Base-by-base conservation (phyloP, 345 rosid species). In the Rhizophora mangle region DNA sequence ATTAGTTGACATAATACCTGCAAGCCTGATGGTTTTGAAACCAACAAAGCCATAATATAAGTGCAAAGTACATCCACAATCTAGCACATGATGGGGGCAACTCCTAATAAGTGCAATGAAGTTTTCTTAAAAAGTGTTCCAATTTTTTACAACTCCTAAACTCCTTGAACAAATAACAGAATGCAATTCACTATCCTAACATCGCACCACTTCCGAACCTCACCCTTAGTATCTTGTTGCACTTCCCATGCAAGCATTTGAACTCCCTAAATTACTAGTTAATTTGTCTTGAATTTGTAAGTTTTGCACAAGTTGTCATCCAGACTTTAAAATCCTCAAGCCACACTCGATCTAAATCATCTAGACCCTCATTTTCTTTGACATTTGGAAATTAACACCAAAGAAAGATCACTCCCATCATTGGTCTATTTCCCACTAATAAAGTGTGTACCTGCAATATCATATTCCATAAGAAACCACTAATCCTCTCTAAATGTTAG, bases 361-460 rank as follows among this genome's bases (percentile, higher is more conserved):
- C 69, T 52, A 15, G 16, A 6, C 26, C 51, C 46, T 29, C 18
- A 16, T 26, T 18, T 15, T 26, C 27, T 57, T 39, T 57, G 29
- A 22, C 59, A 68, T 37, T 52, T 15, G 10, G 18, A 55, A 57
- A 46, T 29, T 18, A 68, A 43, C 64, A 58, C 29, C 22, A 26
- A 34, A 68, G 43, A 8, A 68, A n/a, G 6, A 26, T 19, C 47
- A 9, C 65, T 32, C 62, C 43, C 3, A 46, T 31, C 18, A 43
- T 2, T 29, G 59, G 22, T 22, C 59, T 43, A 15, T 54, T 21
- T 67, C 34, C 24, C 60, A 43, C 47, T 43, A 13, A 3, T 43
- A 43, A 43, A 24, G 60, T 24, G 29, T 24, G 31, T 46, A 77
- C 31, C 43, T 46, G 58, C 36, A 65, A 10, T 76, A 34, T 43